Percentiles rank a stretch among this genome's conserved stretches.
phyloP scores from a whole-genome alignment of 768 basidiomycete species.

The Lentinula guzmanii region DNA sequence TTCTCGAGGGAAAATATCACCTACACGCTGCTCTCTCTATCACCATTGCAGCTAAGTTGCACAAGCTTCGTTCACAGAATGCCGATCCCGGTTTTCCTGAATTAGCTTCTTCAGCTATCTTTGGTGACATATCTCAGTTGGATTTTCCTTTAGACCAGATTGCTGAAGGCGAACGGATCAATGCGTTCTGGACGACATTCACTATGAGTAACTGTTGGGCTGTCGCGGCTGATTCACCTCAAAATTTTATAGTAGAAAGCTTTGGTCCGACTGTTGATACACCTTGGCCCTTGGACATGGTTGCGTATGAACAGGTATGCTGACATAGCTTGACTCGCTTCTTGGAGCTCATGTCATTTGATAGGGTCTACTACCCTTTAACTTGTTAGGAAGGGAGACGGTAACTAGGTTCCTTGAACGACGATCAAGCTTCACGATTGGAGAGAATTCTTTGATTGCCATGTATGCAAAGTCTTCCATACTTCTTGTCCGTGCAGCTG shows the following conservation, averaged over 20 bases:
- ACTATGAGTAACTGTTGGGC: slow-evolving; percentile 23
- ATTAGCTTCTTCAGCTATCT: slow-evolving; percentile 34
- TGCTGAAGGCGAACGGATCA: slow-evolving; percentile 30
- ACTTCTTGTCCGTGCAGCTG: neutral
- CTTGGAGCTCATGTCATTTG: neutral
- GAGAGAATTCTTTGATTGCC: neutral
- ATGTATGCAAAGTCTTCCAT: slow-evolving; percentile 1
- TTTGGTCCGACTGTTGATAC: slow-evolving; percentile 3
- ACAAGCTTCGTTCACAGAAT: slow-evolving; percentile 27
- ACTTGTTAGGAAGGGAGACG: slow-evolving; percentile 14
- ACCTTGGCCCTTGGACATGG: slow-evolving; percentile 9
- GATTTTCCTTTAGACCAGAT: slow-evolving; percentile 22
- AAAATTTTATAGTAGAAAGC: neutral
- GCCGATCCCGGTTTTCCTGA: slow-evolving; percentile 20
- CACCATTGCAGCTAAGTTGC: slow-evolving; percentile 18
- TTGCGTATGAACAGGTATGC: slow-evolving; percentile 9
- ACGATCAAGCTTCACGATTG: neutral
- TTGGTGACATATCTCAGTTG: slow-evolving; percentile 23
- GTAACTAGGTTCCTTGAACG: neutral
- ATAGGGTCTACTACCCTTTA: slow-evolving; percentile 10
- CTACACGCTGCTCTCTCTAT: slow-evolving; percentile 29
- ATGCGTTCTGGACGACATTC: slow-evolving; percentile 35
- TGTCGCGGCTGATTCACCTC: slow-evolving; percentile 18
- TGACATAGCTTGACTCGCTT: neutral
- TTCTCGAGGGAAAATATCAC: slow-evolving; percentile 36